Evolutionary conservation across 2,329 filamentous ascomycete species (phyloP).

Genomic region (Aspergillus transmontanensis): DNA sequence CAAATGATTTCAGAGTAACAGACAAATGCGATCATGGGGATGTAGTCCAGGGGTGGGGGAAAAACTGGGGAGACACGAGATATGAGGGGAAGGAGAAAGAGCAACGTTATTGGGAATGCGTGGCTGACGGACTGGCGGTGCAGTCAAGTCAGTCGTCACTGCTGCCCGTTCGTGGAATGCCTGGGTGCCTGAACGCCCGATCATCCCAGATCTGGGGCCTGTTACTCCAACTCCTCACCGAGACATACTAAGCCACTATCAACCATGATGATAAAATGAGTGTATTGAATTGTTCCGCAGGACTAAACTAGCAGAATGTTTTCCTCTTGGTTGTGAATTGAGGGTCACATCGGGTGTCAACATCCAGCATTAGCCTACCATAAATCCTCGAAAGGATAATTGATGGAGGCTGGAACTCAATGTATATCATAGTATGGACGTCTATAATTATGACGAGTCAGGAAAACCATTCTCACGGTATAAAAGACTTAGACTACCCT

Average conservation of each 20-base stretch:
- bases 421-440: background rate
- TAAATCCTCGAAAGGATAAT: background rate
- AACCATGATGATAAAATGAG: background rate
- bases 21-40: conserved; percentile 16
- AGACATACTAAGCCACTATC: background rate
- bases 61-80: background rate
- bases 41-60: conserved; percentile 15
- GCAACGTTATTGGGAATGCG: background rate
- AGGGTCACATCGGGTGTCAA: background rate
- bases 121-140: background rate
- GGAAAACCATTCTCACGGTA: background rate
- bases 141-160: background rate
- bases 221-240: background rate
- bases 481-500: background rate
- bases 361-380: background rate
- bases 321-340: background rate
- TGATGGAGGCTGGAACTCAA: background rate
- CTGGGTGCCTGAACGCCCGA: conserved; percentile 3
- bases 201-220: background rate
- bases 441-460: background rate
- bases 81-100: conserved; percentile 8
- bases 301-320: background rate
- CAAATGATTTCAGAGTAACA: conserved; percentile 13
- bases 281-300: background rate
- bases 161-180: background rate